A percentile compares a stretch with the other conserved stretches of the same genome.
Conservation (phyloP, 352 stramenopile genomes). For the Phytophthora pseudosyringae region DNA sequence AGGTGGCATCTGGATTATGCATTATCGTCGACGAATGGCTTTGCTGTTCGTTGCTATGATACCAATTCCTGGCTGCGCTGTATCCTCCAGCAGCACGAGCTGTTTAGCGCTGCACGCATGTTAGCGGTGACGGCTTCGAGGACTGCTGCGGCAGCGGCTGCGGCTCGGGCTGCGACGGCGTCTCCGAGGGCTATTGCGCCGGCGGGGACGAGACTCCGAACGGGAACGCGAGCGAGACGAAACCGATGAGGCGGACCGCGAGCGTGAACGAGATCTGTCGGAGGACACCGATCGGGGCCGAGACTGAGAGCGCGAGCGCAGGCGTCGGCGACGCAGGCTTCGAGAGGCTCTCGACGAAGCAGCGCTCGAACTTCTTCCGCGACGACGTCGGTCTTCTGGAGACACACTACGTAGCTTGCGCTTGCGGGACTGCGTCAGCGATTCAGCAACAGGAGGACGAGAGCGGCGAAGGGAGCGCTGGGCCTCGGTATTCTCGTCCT, state of each 20-base stretch:
- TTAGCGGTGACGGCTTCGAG: constrained; percentile 32
- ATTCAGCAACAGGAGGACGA: constrained; percentile 5
- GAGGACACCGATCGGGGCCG: constrained; percentile 27
- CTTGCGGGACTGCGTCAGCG: constrained; percentile 19
- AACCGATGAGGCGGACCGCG: constrained; percentile 29
- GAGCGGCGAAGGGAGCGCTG: constrained; percentile 4
- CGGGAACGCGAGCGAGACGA: constrained; percentile 39
- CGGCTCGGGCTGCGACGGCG: constrained; percentile 37
- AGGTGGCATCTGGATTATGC: constrained; percentile 6
- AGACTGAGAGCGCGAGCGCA: constrained; percentile 36
- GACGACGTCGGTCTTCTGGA: constrained; percentile 22
- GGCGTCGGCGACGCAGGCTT: constrained; percentile 29
- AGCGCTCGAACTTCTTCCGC: constrained; percentile 30
- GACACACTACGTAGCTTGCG: constrained; percentile 34
- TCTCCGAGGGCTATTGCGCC: constrained; percentile 31
- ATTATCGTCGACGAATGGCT: not conserved
- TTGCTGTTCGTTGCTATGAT: constrained; percentile 12
- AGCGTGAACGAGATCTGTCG: constrained; percentile 35
- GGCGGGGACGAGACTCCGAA: constrained; percentile 33
- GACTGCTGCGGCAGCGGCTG: constrained; percentile 13
- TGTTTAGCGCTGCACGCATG: not conserved
- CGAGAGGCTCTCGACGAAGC: constrained; percentile 20
- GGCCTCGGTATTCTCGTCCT: constrained; percentile 10
- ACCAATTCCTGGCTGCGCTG: no score
- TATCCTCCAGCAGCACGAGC: not conserved